A percentile compares a stretch with the other conserved stretches of the same genome.
Conservation (phyloP, 169 alveolate genomes). For the Eimeria falciformis region DNA sequence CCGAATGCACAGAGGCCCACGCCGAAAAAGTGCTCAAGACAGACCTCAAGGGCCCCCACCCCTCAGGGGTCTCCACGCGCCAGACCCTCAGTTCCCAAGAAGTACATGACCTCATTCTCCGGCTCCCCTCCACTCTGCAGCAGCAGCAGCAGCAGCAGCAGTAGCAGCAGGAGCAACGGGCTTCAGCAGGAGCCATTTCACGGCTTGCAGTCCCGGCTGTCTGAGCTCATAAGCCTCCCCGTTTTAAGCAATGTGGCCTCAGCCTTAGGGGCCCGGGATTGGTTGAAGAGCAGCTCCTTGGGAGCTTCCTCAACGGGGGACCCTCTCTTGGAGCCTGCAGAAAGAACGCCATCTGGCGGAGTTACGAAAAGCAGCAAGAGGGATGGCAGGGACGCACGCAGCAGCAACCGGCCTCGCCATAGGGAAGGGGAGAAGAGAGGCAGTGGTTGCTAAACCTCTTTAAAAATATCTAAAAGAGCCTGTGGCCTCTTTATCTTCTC, state of each 20-base stretch:
- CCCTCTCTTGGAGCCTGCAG: not conserved
- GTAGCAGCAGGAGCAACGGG: constrained; percentile 10
- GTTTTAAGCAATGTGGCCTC: not conserved
- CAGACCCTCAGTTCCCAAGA: no score
- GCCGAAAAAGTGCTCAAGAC: no score
- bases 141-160: constrained; percentile 40
- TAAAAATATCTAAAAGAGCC: no score
- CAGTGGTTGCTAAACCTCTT: no score
- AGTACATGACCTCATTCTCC: no score
- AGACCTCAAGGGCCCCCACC: no score
- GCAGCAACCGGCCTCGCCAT: no score
- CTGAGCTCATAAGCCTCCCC: constrained; percentile 13
- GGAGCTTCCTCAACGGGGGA: not conserved
- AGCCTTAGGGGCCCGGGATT: constrained; percentile 43
- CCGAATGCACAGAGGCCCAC: not conserved
- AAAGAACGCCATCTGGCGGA: not conserved
- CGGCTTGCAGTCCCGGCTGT: constrained; percentile 8
- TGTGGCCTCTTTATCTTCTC: no score
- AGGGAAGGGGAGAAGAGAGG: no score
- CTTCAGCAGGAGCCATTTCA: not conserved
- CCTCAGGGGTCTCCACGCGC: no score
- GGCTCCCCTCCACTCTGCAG: not conserved
- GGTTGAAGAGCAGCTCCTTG: not conserved
- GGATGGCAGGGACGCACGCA: not conserved
- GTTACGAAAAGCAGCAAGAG: not conserved